These are phyloP conservation scores for Sugiyamaella castrensis DNA, from an alignment of 1,139 yeast species.

Conservation along the genomic window DNA sequence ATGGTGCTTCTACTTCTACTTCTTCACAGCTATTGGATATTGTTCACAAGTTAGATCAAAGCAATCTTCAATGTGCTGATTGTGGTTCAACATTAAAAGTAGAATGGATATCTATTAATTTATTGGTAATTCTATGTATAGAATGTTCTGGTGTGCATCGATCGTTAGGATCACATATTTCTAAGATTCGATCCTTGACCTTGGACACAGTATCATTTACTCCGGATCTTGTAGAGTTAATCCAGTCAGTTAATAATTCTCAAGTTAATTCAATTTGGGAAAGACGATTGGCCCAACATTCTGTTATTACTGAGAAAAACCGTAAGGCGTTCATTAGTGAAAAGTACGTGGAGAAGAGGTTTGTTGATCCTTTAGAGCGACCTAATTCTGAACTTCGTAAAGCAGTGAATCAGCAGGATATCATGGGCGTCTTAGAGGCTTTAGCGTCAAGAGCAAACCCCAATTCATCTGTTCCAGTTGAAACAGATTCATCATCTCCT, in stretches of 20 bases:
- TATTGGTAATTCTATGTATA: conserved; percentile 71
- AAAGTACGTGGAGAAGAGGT: conserved; percentile 43
- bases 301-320: conserved; percentile 38
- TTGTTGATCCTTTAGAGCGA: conserved; percentile 34
- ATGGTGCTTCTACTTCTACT: background rate
- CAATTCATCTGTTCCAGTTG: conserved; percentile 28
- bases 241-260: conserved; percentile 64
- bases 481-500: conserved; percentile 13
- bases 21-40: conserved; percentile 15
- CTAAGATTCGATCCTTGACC: conserved; percentile 76
- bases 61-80: conserved; percentile 71
- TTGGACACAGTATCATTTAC: conserved; percentile 69
- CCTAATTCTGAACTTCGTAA: conserved; percentile 39
- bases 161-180: conserved; percentile 67
- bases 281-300: conserved; percentile 40
- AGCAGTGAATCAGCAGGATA: conserved; percentile 36
- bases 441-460: conserved; percentile 44
- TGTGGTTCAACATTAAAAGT: conserved; percentile 63
- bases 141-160: conserved; percentile 79
- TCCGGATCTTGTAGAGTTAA: conserved; percentile 53
- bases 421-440: conserved; percentile 36
- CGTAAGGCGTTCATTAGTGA: conserved; percentile 41
- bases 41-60: conserved; percentile 41
- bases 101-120: conserved; percentile 85
- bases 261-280: conserved; percentile 60